Evolutionary conservation across 108 stramenopile species (phyloP).

Genomic region (Pseudonitzschia multistriata): DNA sequence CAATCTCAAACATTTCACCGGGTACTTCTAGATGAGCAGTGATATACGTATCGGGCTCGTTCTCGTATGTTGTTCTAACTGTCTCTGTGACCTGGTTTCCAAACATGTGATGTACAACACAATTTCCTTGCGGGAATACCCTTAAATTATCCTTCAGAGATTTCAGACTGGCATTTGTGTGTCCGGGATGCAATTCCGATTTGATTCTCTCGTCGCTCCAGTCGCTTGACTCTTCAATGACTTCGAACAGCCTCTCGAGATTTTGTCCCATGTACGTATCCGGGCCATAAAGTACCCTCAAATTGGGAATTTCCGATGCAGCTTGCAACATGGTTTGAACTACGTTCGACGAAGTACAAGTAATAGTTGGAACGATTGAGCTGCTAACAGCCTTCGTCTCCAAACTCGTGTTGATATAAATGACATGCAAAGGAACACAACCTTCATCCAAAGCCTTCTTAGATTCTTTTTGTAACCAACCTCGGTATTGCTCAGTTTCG

Average conservation of each 20-base stretch:
- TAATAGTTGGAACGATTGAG: conserved; percentile 89
- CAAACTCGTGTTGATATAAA: conserved; percentile 95
- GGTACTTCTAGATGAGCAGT: conserved; percentile 96
- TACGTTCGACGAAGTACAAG: conserved; percentile 92
- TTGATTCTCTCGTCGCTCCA: conserved; percentile 75
- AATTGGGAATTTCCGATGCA: conserved; percentile 66
- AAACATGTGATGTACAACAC: conserved; percentile 97
- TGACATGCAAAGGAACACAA: conserved; percentile 73
- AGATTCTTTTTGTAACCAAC: conserved; percentile 66
- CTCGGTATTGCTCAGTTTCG: conserved; percentile 77
- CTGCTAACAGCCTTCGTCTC: conserved; percentile 86
- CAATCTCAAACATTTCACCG: conserved; percentile 96
- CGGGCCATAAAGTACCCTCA: conserved; percentile 88
- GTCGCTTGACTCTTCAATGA: conserved; percentile 33
- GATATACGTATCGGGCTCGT: conserved; percentile 81
- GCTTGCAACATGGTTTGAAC: conserved; percentile 90
- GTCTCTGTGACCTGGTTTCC: conserved; percentile 71
- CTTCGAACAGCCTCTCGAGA: conserved; percentile 66
- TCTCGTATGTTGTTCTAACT: conserved; percentile 63
- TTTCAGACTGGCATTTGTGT: conserved; percentile 52
- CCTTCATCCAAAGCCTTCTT: conserved; percentile 31
- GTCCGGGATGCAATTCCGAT: conserved; percentile 62
- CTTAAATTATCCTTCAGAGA: conserved; percentile 54
- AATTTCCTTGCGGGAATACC: conserved; percentile 88
- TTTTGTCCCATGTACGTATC: conserved; percentile 97